These are phyloP conservation scores for Prunella vulgaris DNA, from an alignment of 257 asterid genomes.

Conservation along the genomic window DNA sequence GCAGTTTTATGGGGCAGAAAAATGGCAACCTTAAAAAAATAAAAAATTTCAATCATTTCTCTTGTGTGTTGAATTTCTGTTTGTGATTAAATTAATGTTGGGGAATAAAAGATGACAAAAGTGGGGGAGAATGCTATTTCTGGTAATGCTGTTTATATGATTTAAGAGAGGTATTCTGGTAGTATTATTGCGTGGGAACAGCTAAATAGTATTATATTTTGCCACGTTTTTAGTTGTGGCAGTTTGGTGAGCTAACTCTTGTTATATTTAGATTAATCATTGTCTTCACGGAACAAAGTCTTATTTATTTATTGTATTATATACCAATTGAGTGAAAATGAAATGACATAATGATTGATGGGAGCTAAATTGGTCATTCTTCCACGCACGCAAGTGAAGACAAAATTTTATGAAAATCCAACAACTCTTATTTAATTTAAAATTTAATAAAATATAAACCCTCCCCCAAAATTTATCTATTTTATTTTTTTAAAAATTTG, in stretches of 20 bases:
- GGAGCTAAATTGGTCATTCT: slow-evolving; percentile 1
- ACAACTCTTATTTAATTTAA: too few relatives aligned
- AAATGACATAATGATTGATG: background rate
- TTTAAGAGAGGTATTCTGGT: background rate
- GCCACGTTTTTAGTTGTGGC: background rate
- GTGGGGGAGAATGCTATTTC: background rate
- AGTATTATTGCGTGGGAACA: too few relatives aligned
- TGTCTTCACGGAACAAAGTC: too few relatives aligned
- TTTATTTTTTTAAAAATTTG: too few relatives aligned
- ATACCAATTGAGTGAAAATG: background rate
- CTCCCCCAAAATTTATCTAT: too few relatives aligned
- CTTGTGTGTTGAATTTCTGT: background rate
- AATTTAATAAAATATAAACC: too few relatives aligned
- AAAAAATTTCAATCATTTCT: background rate
- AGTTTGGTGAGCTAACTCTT: background rate
- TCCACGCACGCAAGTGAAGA: too few relatives aligned
- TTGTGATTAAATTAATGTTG: background rate
- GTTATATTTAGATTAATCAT: background rate
- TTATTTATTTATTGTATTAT: too few relatives aligned
- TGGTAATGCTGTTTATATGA: background rate
- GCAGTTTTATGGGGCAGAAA: background rate
- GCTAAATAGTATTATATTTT: too few relatives aligned
- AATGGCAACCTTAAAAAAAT: background rate
- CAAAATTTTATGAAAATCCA: too few relatives aligned
- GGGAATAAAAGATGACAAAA: background rate